These are phyloP conservation scores for Arctium lappa DNA, from an alignment of 129 eudicot species.

Conservation along the genomic window DNA sequence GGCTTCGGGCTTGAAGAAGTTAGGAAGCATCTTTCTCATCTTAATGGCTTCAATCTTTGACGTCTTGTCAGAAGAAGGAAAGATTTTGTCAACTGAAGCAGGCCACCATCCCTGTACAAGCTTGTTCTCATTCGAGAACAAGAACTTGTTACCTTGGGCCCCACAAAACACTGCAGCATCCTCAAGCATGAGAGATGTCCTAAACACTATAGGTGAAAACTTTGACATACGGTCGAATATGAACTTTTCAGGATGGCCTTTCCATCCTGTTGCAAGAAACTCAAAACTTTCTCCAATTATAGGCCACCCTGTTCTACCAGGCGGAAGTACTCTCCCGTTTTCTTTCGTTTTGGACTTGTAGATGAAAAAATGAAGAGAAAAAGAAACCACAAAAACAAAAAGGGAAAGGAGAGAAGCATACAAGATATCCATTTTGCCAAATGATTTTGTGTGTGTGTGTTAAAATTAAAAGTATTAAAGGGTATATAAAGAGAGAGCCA, in stretches of 20 bases:
- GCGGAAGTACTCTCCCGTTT: conserved; percentile 40
- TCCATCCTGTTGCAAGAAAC: conserved; percentile 75
- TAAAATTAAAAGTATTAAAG: neutral
- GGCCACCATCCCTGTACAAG: conserved; percentile 94
- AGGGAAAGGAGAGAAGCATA: conserved; percentile 50
- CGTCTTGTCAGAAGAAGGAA: conserved; percentile 58
- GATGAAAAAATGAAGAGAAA: conserved; percentile 50
- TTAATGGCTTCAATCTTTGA: conserved; percentile 50
- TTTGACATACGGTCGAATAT: conserved; percentile 72
- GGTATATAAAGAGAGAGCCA: neutral
- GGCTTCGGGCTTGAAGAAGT: conserved; percentile 73
- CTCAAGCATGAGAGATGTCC: conserved; percentile 57
- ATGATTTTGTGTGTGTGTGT: neutral
- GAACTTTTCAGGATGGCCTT: conserved; percentile 73
- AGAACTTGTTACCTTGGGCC: conserved; percentile 60
- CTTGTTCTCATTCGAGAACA: conserved; percentile 80
- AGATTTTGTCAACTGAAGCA: conserved; percentile 62
- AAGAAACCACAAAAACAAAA: conserved; percentile 40
- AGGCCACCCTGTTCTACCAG: conserved; percentile 80
- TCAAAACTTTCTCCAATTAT: conserved; percentile 72
- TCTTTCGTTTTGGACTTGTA: conserved; percentile 29
- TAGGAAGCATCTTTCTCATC: conserved; percentile 46
- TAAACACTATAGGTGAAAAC: conserved; percentile 54
- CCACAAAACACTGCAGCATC: conserved; percentile 75
- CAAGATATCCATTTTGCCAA: conserved; percentile 45